A percentile compares a stretch with the other conserved stretches of the same genome.
These are phyloP conservation scores for Monilinia polystroma DNA, from an alignment of 2,329 filamentous ascomycete genomes.

Conservation along the genomic window DNA sequence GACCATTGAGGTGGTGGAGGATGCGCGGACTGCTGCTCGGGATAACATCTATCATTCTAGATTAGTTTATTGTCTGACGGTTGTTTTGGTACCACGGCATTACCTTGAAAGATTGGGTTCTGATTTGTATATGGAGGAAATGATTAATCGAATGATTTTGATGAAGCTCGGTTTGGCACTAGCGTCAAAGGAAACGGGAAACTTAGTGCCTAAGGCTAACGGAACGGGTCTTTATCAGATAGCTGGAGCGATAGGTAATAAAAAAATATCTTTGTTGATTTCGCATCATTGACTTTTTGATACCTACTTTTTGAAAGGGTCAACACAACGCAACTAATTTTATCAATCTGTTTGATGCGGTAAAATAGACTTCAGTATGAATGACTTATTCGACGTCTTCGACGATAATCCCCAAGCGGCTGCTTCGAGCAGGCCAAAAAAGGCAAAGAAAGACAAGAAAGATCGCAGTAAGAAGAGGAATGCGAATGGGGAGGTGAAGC, in stretches of 20 bases:
- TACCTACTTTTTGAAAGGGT: not conserved
- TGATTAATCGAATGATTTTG: constrained; percentile 30
- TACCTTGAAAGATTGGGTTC: constrained; percentile 25
- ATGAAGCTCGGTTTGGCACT: constrained; percentile 25
- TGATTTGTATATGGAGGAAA: constrained; percentile 24
- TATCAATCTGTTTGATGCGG: not conserved
- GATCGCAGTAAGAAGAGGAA: constrained; percentile 82
- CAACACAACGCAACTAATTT: constrained; percentile 7
- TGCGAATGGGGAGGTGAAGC: constrained; percentile 74
- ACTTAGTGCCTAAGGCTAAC: constrained; percentile 12
- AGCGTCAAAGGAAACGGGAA: constrained; percentile 9
- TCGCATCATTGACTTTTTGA: constrained; percentile 18
- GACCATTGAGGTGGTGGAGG: constrained; percentile 63
- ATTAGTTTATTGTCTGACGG: constrained; percentile 25
- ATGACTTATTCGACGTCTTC: constrained; percentile 82
- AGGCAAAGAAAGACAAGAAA: constrained; percentile 48
- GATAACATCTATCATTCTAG: constrained; percentile 69
- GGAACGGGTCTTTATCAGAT: constrained; percentile 14
- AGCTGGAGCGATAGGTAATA: constrained; percentile 5
- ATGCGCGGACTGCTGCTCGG: constrained; percentile 63
- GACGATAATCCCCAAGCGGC: constrained; percentile 60
- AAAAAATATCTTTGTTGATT: constrained; percentile 20
- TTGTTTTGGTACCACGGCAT: not conserved
- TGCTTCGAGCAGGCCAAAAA: constrained; percentile 39
- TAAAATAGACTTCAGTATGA: constrained; percentile 50